Evolutionary conservation across 768 basidiomycete species (phyloP).

Genomic region (Kockovaella imperatae): DNA sequence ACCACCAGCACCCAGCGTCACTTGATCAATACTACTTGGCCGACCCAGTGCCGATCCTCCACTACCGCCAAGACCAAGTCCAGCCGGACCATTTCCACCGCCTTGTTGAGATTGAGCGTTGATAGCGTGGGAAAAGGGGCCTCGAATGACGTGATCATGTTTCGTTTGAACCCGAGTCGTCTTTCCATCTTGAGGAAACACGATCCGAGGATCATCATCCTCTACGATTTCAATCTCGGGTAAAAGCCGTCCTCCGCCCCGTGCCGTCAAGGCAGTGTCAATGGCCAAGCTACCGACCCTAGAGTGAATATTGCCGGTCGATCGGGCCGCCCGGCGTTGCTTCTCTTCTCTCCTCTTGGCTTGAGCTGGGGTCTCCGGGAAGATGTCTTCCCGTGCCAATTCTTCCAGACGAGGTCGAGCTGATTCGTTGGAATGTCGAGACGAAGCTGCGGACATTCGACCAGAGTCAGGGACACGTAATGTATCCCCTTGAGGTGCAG

Average conservation of each 20-base stretch:
- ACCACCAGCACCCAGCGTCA: constrained; percentile 4
- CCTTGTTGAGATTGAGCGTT: constrained; percentile 11
- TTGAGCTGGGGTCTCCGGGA: constrained; percentile 42
- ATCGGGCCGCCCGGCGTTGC: constrained; percentile 13
- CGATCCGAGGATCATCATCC: constrained; percentile 36
- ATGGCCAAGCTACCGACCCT: constrained; percentile 9
- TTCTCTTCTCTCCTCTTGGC: constrained; percentile 33
- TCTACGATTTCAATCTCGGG: constrained; percentile 41
- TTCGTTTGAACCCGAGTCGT: constrained; percentile 25
- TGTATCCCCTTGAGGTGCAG: not conserved
- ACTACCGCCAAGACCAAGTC: not conserved
- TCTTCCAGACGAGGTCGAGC: constrained; percentile 26
- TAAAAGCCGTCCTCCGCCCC: constrained; percentile 11
- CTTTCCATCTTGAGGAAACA: constrained; percentile 19
- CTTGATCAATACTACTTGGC: not conserved
- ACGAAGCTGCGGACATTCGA: not conserved
- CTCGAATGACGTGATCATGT: constrained; percentile 34
- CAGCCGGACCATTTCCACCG: not conserved
- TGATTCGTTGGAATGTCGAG: constrained; percentile 5
- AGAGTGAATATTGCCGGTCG: not conserved
- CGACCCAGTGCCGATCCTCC: not conserved
- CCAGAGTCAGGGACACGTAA: constrained; percentile 2
- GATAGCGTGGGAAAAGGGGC: constrained; percentile 27
- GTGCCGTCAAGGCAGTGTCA: constrained; percentile 9
- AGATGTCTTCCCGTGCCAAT: constrained; percentile 33